phyloP scores from a whole-genome alignment of 768 basidiomycete genomes.

The Rhodotorula diobovata region DNA sequence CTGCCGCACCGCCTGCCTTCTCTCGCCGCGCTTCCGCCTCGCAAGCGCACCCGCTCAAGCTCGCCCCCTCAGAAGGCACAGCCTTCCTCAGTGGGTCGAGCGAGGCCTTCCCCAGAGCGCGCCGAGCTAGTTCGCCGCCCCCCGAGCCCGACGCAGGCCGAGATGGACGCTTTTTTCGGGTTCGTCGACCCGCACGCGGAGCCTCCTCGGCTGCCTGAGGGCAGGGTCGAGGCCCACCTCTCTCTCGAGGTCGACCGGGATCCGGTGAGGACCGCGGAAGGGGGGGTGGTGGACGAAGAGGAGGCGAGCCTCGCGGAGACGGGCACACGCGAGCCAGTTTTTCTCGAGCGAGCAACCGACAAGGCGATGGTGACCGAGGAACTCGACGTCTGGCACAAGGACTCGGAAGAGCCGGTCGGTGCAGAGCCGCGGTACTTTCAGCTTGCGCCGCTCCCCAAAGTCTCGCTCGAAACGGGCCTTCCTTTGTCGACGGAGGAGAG shows the following conservation, averaged over 20 bases:
- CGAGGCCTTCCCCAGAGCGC: background rate
- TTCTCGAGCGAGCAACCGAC: too few relatives aligned
- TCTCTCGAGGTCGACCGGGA: too few relatives aligned
- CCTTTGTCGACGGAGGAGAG: constrained; percentile 1
- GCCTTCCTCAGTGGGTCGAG: too few relatives aligned
- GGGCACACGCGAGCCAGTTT: too few relatives aligned
- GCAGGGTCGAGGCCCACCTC: too few relatives aligned
- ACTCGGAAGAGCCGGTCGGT: background rate
- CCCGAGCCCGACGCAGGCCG: constrained; percentile 20
- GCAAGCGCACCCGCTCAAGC: background rate
- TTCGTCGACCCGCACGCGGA: background rate
- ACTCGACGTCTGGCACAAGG: too few relatives aligned
- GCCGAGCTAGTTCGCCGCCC: background rate
- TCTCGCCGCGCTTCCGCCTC: background rate
- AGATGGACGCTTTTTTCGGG: constrained; percentile 38
- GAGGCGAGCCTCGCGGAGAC: too few relatives aligned
- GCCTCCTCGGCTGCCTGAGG: background rate
- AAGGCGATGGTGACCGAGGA: background rate
- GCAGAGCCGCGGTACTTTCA: constrained; percentile 1
- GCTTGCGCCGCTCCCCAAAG: constrained; percentile 8
- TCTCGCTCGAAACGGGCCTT: background rate
- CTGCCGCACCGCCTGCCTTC: too few relatives aligned
- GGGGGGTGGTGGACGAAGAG: too few relatives aligned
- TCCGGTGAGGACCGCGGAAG: too few relatives aligned
- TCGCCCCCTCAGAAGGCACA: background rate